Conservation (phyloP, 2,329 filamentous ascomycete species). For the Acephala macrosclerotiorum region DNA sequence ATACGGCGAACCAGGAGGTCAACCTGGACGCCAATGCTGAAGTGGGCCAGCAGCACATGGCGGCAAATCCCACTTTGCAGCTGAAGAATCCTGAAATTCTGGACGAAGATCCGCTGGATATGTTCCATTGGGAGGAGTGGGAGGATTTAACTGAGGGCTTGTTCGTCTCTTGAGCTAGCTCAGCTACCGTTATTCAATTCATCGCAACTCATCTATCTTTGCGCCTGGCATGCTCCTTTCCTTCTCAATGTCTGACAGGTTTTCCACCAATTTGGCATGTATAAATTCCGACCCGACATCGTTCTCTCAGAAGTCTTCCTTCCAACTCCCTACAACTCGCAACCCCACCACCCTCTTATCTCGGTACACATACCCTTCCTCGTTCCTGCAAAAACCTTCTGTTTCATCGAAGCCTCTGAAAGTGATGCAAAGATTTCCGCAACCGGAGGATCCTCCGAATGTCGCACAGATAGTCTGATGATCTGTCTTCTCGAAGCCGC, state of each 20-base stretch:
- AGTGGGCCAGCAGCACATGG: neutral
- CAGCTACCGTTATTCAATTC: neutral
- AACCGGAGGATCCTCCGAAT: neutral
- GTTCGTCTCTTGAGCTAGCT: neutral
- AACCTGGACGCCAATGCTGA: neutral
- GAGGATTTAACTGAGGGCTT: conserved; percentile 1
- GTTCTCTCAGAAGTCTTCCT: too few relatives aligned
- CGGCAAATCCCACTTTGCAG: neutral
- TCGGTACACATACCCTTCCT: neutral
- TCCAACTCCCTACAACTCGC: neutral
- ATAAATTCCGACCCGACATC: too few relatives aligned
- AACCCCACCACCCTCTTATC: neutral
- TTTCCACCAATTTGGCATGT: too few relatives aligned
- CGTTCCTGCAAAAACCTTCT: neutral
- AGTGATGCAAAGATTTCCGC: neutral
- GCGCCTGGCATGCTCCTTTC: neutral
- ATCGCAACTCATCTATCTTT: neutral
- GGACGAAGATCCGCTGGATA: conserved; percentile 13
- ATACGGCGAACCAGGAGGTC: neutral
- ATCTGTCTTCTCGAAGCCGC: neutral
- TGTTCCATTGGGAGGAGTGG: conserved; percentile 18
- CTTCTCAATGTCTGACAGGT: neutral
- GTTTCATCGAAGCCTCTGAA: neutral
- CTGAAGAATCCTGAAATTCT: conserved; percentile 1
- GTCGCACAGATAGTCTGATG: neutral